Evolutionary conservation across 208 protist genomes (phyloP), one percentile per base, ranked within the genome.

Genomic region (Wallacemonas sp.): DNA sequence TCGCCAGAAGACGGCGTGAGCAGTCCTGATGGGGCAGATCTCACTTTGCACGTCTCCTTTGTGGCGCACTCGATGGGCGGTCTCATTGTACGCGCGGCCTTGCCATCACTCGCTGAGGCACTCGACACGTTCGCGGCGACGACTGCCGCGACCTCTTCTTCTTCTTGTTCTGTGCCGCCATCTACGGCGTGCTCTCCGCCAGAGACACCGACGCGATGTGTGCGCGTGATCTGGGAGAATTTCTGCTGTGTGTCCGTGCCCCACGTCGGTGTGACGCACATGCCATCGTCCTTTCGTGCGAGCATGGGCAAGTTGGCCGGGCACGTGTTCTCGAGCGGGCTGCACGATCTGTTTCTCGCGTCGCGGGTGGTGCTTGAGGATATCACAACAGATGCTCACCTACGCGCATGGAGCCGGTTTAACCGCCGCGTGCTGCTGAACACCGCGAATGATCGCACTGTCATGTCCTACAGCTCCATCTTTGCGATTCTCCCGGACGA

Each of bases 51-150:
- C 33, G 66, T 93, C 39, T 78, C 66, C 44, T 84, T 85, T 33
- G 74, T 89, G 3, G 72, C 62, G 0, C 72, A 82, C 58, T 80
- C 74, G 27, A 93, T 93, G 83, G 83, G 86, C 19, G 83, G 83
- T 24, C 62, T 93, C 17, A 77, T 93, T 3, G 68, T 90, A 1
- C 76, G 86, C 9, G 71, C 75, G 33, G 80, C 83, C 0, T 55
- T 88, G 24, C 86, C 86, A 14, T 14, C 8, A 19, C 46, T 93
- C 22, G 62, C 66, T 11, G 12, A 24, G 26, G 30, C 33, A 19
- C 44, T 49, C 44, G 17, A 49, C 17, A 8, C 44, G 5, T 19
- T 49, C 17, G 17, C 19, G 44, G 5, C 44, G 17, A 26, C 44
- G n/a, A n/a, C n/a, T n/a, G n/a, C n/a, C n/a, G n/a, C n/a, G n/a